Base-by-base conservation (phyloP, 805 yeast species). In the Kuraishia piskuri region DNA sequence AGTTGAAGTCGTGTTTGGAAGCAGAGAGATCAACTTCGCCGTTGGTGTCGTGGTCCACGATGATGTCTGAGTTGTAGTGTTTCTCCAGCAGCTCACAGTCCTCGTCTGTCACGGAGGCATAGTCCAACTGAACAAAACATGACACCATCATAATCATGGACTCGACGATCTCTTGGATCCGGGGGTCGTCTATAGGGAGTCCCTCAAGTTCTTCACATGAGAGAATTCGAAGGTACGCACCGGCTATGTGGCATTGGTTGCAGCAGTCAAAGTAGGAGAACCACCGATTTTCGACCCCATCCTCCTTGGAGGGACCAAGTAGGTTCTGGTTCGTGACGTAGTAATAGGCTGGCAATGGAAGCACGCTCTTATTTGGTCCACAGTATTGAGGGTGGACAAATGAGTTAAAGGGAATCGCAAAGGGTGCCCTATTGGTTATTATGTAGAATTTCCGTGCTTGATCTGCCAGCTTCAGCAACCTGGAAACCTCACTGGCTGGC, bases 151-250 rank as follows among this genome's bases (percentile, higher is more conserved):
- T 56, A n/a, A 64, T 53, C 22, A 58, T 52, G 22, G n/a, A 50
- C 17, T 56, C 49, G n/a, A 63, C 47, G n/a, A 63, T 20, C 7
- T 52, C 51, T 51, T 58, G 63, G 9, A 63, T 65, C n/a, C 55
- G 25, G 0, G 57, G 46, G 23, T 50, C 55, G 7, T 52, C 49
- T 22, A 57, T 52, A 3, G 55, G 45, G 12, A 56, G 17, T 4
- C 57, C 59, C 49, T 64, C 23, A 25, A 62, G 58, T 58, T 62
- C 44, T 3, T 31, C 40, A 12, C 40, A 31, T 57, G 68, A 56
- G 64, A 68, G 50, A 64, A 70, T 56, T 62, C 69, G 45, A 68
- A 74, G 36, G 68, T 67, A 50, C 66, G 63, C 24, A 64, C 72
- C 50, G 66, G 66, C 55, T 59, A 69, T 60, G 53, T 76, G 73